These are phyloP conservation scores for Torrubiellomyces zombiae DNA, from an alignment of 2,329 filamentous ascomycete species.

Conservation along the genomic window DNA sequence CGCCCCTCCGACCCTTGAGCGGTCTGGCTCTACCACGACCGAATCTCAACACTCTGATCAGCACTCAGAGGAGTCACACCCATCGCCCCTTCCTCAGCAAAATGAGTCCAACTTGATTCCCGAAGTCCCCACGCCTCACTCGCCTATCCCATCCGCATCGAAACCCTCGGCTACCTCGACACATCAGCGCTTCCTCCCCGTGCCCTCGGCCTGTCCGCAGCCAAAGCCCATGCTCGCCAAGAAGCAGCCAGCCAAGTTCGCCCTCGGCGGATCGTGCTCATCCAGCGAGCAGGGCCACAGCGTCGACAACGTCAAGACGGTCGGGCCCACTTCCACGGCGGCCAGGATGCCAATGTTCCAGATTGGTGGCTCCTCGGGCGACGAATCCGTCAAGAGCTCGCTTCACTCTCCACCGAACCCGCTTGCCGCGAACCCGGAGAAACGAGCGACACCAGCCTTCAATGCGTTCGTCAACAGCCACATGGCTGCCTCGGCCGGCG, in stretches of 20 bases:
- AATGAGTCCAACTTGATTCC: conserved; percentile 51
- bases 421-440: conserved; percentile 33
- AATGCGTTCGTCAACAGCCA: conserved; percentile 66
- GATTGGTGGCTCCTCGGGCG: conserved; percentile 49
- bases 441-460: too few relatives aligned
- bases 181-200: conserved; percentile 43
- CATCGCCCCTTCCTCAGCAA: conserved; percentile 12
- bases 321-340: conserved; percentile 16
- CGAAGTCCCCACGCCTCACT: conserved; percentile 54
- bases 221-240: conserved; percentile 53
- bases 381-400: conserved; percentile 50
- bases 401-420: conserved; percentile 29
- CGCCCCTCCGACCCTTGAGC: conserved; percentile 18
- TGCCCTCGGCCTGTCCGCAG: conserved; percentile 36
- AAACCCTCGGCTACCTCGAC: too few relatives aligned
- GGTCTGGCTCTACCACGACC: conserved; percentile 27
- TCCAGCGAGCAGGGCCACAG: conserved; percentile 42
- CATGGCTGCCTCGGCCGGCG: conserved; percentile 50
- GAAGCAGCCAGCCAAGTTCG: conserved; percentile 46
- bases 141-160: conserved; percentile 29
- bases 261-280: conserved; percentile 66
- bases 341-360: conserved; percentile 29
- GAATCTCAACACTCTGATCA: conserved; percentile 33
- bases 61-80: conserved; percentile 12
- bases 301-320: conserved; percentile 24